Conservation (phyloP, 1,284 basidiomycete genomes). For the Cutaneotrichosporon mucoides region DNA sequence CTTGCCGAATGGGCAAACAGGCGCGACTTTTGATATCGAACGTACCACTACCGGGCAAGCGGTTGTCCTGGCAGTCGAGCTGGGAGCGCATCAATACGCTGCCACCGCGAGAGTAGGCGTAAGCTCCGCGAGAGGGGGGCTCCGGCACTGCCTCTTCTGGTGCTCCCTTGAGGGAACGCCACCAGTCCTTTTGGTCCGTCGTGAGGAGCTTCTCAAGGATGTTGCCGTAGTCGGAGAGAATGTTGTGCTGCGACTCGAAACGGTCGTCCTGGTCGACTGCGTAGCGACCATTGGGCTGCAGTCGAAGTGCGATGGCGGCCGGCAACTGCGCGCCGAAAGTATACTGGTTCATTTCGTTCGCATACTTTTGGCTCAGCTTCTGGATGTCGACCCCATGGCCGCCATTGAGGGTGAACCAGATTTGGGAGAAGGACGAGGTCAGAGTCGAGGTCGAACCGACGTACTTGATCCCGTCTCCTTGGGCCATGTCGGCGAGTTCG, state of each 20-base stretch:
- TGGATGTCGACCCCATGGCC: constrained; percentile 61
- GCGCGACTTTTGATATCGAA: constrained; percentile 98
- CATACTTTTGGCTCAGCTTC: constrained; percentile 60
- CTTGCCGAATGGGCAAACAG: constrained; percentile 75
- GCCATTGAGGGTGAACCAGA: constrained; percentile 71
- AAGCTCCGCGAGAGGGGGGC: constrained; percentile 60
- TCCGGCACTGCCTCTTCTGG: constrained; percentile 47
- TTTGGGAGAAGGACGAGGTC: constrained; percentile 75
- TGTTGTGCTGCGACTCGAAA: constrained; percentile 57
- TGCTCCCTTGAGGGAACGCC: constrained; percentile 56
- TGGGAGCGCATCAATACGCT: constrained; percentile 91
- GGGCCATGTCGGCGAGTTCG: constrained; percentile 65
- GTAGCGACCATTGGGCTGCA: constrained; percentile 58
- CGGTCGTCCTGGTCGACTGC: constrained; percentile 70
- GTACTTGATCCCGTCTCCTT: constrained; percentile 56
- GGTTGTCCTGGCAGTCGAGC: constrained; percentile 76
- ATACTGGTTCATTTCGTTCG: constrained; percentile 60
- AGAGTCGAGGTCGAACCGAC: constrained; percentile 91
- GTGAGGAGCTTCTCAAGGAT: constrained; percentile 89
- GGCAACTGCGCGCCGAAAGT: constrained; percentile 79
- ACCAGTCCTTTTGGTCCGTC: constrained; percentile 62
- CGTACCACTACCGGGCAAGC: constrained; percentile 80
- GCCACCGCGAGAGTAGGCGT: constrained; percentile 64
- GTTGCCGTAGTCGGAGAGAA: constrained; percentile 79
- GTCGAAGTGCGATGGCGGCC: constrained; percentile 62